A percentile compares a stretch with the other conserved stretches of the same genome.
Conservation (phyloP, 2,329 filamentous ascomycete species). For the Fusarium cyanostomum region DNA sequence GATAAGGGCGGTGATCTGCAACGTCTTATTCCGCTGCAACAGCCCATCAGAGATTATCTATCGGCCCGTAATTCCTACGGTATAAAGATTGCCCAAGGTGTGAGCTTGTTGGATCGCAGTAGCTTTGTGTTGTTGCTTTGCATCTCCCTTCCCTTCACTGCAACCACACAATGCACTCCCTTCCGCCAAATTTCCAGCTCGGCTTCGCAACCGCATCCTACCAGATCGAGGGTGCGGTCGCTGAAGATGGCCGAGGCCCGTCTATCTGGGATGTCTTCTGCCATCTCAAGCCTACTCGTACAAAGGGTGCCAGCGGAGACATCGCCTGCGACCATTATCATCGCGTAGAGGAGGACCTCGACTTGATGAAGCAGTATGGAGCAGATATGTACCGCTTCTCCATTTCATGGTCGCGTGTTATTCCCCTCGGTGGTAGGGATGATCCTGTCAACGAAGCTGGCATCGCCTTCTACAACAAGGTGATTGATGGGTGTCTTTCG, state of each 20-base stretch:
- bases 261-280: constrained; percentile 56
- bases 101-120: background rate
- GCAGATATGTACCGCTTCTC: constrained; percentile 72
- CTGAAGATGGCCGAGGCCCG: constrained; percentile 52
- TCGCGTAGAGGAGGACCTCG: constrained; percentile 62
- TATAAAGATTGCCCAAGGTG: constrained; percentile 20
- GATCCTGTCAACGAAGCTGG: constrained; percentile 71
- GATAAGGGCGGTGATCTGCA: constrained; percentile 12
- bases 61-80: constrained; percentile 17
- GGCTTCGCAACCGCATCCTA: constrained; percentile 56
- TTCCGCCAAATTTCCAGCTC: constrained; percentile 48
- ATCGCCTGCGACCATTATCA: constrained; percentile 58
- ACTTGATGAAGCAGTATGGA: constrained; percentile 65
- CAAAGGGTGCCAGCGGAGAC: constrained; percentile 56
- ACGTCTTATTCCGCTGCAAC: background rate
- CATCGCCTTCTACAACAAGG: constrained; percentile 65
- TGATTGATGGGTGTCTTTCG: constrained; percentile 66
- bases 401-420: constrained; percentile 72
- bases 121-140: background rate
- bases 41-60: constrained; percentile 7
- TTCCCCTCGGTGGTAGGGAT: constrained; percentile 69
- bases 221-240: constrained; percentile 57
- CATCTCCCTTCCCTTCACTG: background rate
- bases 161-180: constrained; percentile 9
- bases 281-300: constrained; percentile 52